Base-by-base conservation (phyloP, 331 rosid genomes). In the Prunus yedoensis region DNA sequence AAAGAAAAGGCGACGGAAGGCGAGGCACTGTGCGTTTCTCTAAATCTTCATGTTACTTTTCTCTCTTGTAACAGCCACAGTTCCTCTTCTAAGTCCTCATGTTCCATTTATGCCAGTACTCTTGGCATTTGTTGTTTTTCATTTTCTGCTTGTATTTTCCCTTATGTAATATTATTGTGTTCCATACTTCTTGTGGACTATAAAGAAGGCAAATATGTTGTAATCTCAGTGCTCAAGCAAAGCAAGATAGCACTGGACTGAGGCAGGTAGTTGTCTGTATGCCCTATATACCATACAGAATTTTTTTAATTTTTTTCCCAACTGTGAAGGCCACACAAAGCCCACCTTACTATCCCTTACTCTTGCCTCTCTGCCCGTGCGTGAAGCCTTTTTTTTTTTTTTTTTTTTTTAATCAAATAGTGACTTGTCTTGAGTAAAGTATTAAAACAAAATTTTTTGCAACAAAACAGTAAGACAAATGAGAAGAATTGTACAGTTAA, bases 1-100 rank as follows among this genome's bases (percentile, higher is more conserved):
- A 32, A 93, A 87, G 96, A 91, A 80, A 77, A 88, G 82, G 85
- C 18, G 90, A 87, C 77, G 87, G 89, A 93, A 93, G 92, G 79
- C 82, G 51, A 88, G 81, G 78, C 7, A 81, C 4, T 93, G 96
- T 74, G 61, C 79, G 46, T 86, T 89, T 66, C 98, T 93, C 64
- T 93, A 79, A 85, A 75, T 65, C 61, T 71, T 80, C 76, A 30
- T 73, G 65, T 49, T 78, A 68, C 57, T 65, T 78, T 60, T 21
- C 41, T 23, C 35, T 38, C 43, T 38, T 66, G 81, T 71, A 49
- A 71, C 60, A 72, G 70, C 45, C 78, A 66, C 53, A 45, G 49
- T 69, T 7, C 77, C 51, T 17, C 45, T 62, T 41, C 6, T 47
- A 41, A 20, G 6, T 56, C 38, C 23, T 63, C 27, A 46, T 17